Conservation (phyloP, 1,284 basidiomycete genomes). For the Pseudozyma thailandica region DNA sequence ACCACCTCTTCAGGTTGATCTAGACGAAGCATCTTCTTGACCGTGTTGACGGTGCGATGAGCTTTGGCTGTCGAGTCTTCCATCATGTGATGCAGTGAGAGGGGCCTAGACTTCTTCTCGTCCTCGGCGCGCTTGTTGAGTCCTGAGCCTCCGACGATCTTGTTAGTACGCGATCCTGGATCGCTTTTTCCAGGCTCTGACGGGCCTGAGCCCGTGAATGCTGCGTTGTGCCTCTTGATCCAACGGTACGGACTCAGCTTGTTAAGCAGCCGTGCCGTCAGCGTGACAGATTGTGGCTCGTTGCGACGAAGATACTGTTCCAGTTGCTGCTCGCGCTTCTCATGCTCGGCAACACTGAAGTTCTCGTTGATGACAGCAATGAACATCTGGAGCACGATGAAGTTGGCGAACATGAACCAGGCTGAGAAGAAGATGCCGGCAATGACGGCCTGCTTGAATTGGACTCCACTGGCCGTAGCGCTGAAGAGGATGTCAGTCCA, state of each 20-base stretch:
- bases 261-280: constrained; percentile 71
- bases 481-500: constrained; percentile 88
- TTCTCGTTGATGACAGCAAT: constrained; percentile 99
- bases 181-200: constrained; percentile 29
- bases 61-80: constrained; percentile 33
- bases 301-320: constrained; percentile 71
- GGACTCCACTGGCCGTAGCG: constrained; percentile 75
- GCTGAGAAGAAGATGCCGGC: constrained; percentile 80
- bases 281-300: constrained; percentile 56
- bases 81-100: constrained; percentile 34
- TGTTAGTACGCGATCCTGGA: constrained; percentile 26
- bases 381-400: constrained; percentile 96
- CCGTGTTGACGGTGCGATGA: constrained; percentile 42
- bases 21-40: constrained; percentile 57
- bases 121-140: constrained; percentile 22
- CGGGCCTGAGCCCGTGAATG: constrained; percentile 15
- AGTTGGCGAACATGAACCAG: constrained; percentile 94
- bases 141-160: constrained; percentile 46
- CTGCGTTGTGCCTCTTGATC: constrained; percentile 73
- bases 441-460: constrained; percentile 79
- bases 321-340: constrained; percentile 85
- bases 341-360: constrained; percentile 90
- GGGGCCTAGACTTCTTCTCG: constrained; percentile 24
- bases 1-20: constrained; percentile 76
- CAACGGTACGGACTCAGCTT: constrained; percentile 88